These are phyloP conservation scores for Rhizopus arrhizus DNA, from an alignment of 371 early-diverging fungal genomes.

Conservation along the genomic window DNA sequence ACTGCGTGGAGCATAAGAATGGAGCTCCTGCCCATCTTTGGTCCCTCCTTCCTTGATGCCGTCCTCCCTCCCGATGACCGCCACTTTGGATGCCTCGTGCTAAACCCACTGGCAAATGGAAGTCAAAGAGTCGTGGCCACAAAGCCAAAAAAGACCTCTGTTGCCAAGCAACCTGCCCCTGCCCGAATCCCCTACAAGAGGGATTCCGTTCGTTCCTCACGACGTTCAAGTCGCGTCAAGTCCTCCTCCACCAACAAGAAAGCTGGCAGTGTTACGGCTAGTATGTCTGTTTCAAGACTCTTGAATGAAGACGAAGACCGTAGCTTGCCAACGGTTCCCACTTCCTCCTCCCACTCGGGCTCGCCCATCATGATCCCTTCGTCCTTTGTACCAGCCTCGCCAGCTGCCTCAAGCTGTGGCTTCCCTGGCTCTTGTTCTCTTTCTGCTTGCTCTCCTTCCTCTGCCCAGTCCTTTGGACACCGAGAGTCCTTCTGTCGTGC, in stretches of 20 bases:
- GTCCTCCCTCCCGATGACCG: conserved; percentile 56
- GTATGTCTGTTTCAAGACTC: conserved; percentile 39
- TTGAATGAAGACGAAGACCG: conserved; percentile 25
- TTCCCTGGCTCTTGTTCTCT: background rate
- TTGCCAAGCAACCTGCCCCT: background rate
- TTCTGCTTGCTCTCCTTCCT: background rate
- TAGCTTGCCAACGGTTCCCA: background rate
- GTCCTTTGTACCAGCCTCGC: conserved; percentile 1
- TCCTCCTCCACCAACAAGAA: conserved; percentile 1
- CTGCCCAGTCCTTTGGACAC: background rate
- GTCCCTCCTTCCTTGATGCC: conserved; percentile 55
- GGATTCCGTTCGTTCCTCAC: background rate
- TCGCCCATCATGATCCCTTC: background rate
- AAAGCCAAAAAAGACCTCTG: background rate
- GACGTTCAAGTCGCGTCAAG: background rate
- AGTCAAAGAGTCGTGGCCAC: background rate
- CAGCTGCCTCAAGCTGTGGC: background rate
- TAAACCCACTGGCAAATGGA: conserved; percentile 27
- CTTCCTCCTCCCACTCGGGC: background rate
- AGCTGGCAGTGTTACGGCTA: conserved; percentile 14
- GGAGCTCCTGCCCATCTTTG: conserved; percentile 67
- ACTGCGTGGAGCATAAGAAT: conserved; percentile 62
- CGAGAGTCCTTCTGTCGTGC: background rate
- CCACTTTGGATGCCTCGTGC: conserved; percentile 50
- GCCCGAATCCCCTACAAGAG: background rate